Percentiles rank a stretch among this genome's conserved stretches.
phyloP scores from a whole-genome alignment of 192 early-diverging fungal genomes.

The Rhizoclosmatium globosum region DNA sequence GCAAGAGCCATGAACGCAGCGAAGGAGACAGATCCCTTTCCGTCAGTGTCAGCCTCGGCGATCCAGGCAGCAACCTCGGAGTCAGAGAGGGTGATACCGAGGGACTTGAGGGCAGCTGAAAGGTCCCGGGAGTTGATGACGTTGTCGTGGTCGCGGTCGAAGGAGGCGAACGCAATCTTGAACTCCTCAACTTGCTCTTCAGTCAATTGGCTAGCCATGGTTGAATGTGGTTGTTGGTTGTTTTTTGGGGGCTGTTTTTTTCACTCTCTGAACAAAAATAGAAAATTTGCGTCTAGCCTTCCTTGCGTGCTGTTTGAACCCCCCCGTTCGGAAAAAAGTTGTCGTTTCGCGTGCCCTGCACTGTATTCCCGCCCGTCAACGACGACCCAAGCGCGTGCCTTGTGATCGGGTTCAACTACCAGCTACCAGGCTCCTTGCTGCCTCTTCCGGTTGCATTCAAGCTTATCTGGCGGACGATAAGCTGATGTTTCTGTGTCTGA shows the following conservation, averaged over 20 bases:
- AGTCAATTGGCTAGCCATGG: conserved; percentile 77
- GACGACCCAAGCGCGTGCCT: background rate
- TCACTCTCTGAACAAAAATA: background rate
- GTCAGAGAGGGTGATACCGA: conserved; percentile 89
- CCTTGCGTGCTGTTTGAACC: background rate
- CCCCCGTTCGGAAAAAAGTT: no score
- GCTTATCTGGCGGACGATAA: no score
- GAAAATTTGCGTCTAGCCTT: background rate
- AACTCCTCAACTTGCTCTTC: conserved; percentile 74
- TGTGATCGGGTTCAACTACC: background rate
- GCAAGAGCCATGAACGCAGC: conserved; percentile 91
- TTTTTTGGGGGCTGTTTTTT: background rate
- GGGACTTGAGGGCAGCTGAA: background rate
- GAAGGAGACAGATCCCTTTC: conserved; percentile 95
- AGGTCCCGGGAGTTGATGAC: conserved; percentile 77
- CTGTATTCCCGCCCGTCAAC: background rate
- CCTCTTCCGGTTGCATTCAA: no score
- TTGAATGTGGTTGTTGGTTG: background rate
- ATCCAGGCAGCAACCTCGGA: conserved; percentile 93
- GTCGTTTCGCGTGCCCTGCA: background rate
- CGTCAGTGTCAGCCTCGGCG: conserved; percentile 91
- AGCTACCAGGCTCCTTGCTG: no score
- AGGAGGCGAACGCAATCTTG: conserved; percentile 15
- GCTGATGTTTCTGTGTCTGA: no score
- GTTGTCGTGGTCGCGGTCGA: conserved; percentile 71